Evolutionary conservation across 2,329 filamentous ascomycete species (phyloP).

Genomic region (Trichoderma cornu-damae): DNA sequence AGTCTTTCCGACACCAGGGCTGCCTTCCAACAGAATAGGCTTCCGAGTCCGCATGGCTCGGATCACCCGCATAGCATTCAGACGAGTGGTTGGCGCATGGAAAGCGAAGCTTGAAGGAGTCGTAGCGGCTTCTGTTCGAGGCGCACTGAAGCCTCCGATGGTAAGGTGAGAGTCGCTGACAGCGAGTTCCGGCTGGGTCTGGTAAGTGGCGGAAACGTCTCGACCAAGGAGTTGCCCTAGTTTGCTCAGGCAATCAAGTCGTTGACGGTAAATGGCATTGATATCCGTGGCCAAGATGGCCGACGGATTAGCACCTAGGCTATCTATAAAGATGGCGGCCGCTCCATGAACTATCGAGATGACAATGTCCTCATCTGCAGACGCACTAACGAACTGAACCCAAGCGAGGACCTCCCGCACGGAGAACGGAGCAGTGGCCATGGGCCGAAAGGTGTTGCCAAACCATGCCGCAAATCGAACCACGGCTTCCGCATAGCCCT

Average conservation of each 20-base stretch:
- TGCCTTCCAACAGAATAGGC: constrained; percentile 90
- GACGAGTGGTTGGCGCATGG: constrained; percentile 79
- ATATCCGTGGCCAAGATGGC: constrained; percentile 71
- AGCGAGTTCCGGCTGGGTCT: constrained; percentile 53
- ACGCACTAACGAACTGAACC: constrained; percentile 82
- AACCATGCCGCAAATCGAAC: constrained; percentile 93
- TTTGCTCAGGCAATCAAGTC: constrained; percentile 66
- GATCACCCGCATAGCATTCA: constrained; percentile 86
- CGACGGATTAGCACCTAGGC: constrained; percentile 89
- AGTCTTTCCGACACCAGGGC: constrained; percentile 97
- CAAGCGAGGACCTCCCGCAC: constrained; percentile 89
- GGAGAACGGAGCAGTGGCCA: constrained; percentile 71
- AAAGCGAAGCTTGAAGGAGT: constrained; percentile 53
- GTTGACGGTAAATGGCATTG: constrained; percentile 64
- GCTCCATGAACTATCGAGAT: constrained; percentile 70
- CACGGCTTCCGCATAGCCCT: constrained; percentile 60
- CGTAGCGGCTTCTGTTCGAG: constrained; percentile 41
- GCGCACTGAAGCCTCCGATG: constrained; percentile 71
- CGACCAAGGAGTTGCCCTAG: constrained; percentile 60
- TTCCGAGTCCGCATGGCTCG: constrained; percentile 84
- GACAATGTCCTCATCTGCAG: constrained; percentile 41
- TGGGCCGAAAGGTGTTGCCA: constrained; percentile 71
- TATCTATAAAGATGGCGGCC: constrained; percentile 92
- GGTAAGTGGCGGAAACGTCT: constrained; percentile 63
- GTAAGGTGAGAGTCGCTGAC: constrained; percentile 49